Conservation (phyloP, 2,329 filamentous ascomycete species). For the Hymenoscyphus occultus region DNA sequence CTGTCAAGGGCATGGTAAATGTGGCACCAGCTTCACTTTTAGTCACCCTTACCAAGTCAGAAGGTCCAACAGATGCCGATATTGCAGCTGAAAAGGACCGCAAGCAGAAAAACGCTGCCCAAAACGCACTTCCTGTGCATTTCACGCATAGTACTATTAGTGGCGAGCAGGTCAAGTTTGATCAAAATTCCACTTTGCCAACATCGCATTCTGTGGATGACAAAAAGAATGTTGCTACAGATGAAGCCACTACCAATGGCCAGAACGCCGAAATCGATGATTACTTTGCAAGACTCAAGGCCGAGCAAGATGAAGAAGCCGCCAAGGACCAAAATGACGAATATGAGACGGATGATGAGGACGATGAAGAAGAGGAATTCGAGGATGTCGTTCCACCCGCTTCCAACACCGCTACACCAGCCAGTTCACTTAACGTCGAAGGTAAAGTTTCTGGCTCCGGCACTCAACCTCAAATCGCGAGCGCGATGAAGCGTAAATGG, state of each 20-base stretch:
- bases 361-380: slow-evolving; percentile 45
- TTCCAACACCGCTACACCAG: slow-evolving; percentile 32
- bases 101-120: slow-evolving; percentile 62
- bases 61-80: slow-evolving; percentile 65
- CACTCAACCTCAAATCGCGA: slow-evolving; percentile 19
- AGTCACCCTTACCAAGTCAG: slow-evolving; percentile 64
- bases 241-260: slow-evolving; percentile 43
- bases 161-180: slow-evolving; percentile 55
- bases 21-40: slow-evolving; percentile 66
- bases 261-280: slow-evolving; percentile 60
- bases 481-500: slow-evolving; percentile 30
- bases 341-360: slow-evolving; percentile 47
- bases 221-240: slow-evolving; percentile 45
- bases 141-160: slow-evolving; percentile 69
- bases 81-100: slow-evolving; percentile 61
- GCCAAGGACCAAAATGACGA: slow-evolving; percentile 50
- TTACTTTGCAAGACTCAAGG: slow-evolving; percentile 65
- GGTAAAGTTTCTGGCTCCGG: slow-evolving; percentile 17
- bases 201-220: slow-evolving; percentile 40
- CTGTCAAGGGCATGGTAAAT: slow-evolving; percentile 66
- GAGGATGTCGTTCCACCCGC: slow-evolving; percentile 43
- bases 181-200: slow-evolving; percentile 39
- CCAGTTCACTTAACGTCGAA: slow-evolving; percentile 29
- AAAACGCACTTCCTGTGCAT: slow-evolving; percentile 70
- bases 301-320: slow-evolving; percentile 52